Conservation (phyloP, 2,329 filamentous ascomycete genomes). For the Botrytis byssoidea region DNA sequence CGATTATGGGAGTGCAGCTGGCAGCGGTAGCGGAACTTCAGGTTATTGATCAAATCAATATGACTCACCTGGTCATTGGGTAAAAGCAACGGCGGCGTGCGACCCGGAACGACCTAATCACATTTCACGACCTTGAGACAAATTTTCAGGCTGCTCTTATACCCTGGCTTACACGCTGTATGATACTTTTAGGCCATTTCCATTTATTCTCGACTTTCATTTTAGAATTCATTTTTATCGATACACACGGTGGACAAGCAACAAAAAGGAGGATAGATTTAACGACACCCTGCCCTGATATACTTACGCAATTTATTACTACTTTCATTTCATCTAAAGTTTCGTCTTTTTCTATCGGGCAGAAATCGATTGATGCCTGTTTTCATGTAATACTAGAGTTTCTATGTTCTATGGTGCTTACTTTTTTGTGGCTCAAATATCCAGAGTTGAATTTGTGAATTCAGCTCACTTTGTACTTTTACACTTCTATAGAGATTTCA, state of each 20-base stretch:
- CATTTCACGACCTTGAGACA: neutral
- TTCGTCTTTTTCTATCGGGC: neutral
- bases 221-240: neutral
- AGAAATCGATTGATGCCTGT: slow-evolving; percentile 12
- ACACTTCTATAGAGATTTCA: slow-evolving; percentile 1
- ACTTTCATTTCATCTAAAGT: neutral
- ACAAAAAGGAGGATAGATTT: slow-evolving; percentile 9
- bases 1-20: slow-evolving; percentile 37
- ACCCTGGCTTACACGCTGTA: neutral
- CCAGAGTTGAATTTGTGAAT: neutral
- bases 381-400: slow-evolving; percentile 10
- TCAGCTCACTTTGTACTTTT: slow-evolving; percentile 18
- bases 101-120: slow-evolving; percentile 7
- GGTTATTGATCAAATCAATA: slow-evolving; percentile 10
- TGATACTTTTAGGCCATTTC: neutral
- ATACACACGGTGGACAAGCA: slow-evolving; percentile 5
- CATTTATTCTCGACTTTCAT: neutral
- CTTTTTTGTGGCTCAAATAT: neutral
- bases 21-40: slow-evolving; percentile 32
- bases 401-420: slow-evolving; percentile 9
- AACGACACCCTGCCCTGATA: slow-evolving; percentile 9
- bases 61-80: neutral
- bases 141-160: neutral
- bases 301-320: neutral
- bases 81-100: neutral